Evolutionary conservation across 768 basidiomycete genomes (phyloP), one percentile per base, ranked within the genome.

Genomic region (Leucosporidium scottii): DNA sequence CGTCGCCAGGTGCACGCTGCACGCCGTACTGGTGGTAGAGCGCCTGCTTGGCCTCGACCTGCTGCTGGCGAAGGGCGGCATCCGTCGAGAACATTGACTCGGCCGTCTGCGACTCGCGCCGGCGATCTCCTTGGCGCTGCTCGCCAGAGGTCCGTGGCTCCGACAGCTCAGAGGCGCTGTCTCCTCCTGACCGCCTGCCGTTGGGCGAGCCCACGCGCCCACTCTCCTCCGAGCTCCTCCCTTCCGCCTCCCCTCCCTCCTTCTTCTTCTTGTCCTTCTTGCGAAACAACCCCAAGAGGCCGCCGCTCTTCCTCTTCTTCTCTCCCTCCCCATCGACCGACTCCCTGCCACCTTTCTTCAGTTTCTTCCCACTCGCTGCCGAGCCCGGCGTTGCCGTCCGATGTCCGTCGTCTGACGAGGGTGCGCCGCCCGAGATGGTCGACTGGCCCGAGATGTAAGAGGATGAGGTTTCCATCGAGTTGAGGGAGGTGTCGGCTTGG

Each of bases 231-330:
- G 66, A 61, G 17, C 63, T 71, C 28, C 67, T 74, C 72, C 25
- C 65, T 54, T 55, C 73, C 47, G 55, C 76, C 66, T n/a, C 70
- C n/a, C 70, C 80, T 60, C 70, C 80, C 60, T 85, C 81, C 79
- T 87, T 82, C 76, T 84, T 89, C 74, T 89, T 85, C 78, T 88
- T 92, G 78, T 85, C 86, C 73, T 80, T 80, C 50, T 87, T 80
- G 23, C 83, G 82, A 76, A 94, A 94, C 59, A 97, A 74, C 0
- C 86, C 82, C 82, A 71, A 96, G 87, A 97, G 83, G 4, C 88
- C 85, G 4, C 85, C 72, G 44, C 69, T 73, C 74, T 79, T 79
- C 70, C 77, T 74, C 74, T 75, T 74, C 68, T 67, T 67, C 28
- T 64, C 56, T 13, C 30, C 21, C 20, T 67, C 34, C 18, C 21